These are phyloP conservation scores for Domatiomyces catenatus DNA, from an alignment of 2,329 filamentous ascomycete species.

Conservation along the genomic window DNA sequence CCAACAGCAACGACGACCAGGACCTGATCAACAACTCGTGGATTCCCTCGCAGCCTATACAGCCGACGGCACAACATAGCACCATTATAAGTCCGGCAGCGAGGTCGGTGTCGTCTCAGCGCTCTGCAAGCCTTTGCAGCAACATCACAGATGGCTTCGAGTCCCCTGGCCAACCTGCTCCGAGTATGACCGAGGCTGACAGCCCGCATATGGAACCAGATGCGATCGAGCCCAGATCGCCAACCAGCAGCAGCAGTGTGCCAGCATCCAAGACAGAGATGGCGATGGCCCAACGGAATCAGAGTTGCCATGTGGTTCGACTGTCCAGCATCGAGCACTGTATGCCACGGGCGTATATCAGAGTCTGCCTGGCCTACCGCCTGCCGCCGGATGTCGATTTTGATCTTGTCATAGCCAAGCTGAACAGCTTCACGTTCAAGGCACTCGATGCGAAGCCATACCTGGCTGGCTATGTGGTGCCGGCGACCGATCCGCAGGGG, in stretches of 20 bases:
- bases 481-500: slow-evolving; percentile 5
- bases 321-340: slow-evolving; percentile 17
- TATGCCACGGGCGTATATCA: slow-evolving; percentile 17
- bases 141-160: not conserved
- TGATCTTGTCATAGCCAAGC: slow-evolving; percentile 2
- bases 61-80: not conserved
- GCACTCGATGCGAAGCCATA: slow-evolving; percentile 16
- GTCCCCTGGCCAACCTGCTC: not conserved
- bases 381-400: slow-evolving; percentile 5
- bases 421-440: slow-evolving; percentile 11
- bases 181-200: not conserved
- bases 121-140: not conserved
- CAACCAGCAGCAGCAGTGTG: not conserved
- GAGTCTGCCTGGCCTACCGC: slow-evolving; percentile 15
- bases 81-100: not conserved
- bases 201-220: not conserved
- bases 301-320: slow-evolving; percentile 9
- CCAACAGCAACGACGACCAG: not conserved
- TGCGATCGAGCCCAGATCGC: not conserved
- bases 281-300: too few species aligned
- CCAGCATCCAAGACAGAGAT: not conserved
- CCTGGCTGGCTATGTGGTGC: slow-evolving; percentile 14
- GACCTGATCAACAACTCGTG: not conserved
- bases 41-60: not conserved
- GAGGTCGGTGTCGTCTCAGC: not conserved